Evolutionary conservation across 140 eudicot species (phyloP).

Genomic region (Cichorium intybus): DNA sequence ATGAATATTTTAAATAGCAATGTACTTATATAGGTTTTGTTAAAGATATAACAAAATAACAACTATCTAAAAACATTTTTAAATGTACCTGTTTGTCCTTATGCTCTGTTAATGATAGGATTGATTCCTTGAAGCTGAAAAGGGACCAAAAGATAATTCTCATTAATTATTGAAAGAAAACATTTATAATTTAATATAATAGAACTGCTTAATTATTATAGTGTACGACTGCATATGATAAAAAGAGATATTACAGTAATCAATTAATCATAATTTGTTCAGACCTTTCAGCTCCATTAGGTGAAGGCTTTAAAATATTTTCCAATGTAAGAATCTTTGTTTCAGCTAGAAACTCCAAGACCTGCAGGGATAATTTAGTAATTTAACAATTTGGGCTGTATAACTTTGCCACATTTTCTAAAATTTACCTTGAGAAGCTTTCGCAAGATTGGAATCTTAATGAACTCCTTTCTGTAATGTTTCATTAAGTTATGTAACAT

Average conservation of each 20-base stretch:
- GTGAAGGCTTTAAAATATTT: slow-evolving; percentile 60
- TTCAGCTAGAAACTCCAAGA: slow-evolving; percentile 75
- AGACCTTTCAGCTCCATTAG: slow-evolving; percentile 86
- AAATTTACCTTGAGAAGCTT: slow-evolving; percentile 86
- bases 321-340: slow-evolving; percentile 75
- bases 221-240: background rate
- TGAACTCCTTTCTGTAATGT: slow-evolving; percentile 63
- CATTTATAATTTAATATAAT: background rate
- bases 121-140: slow-evolving; percentile 86
- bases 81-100: slow-evolving; percentile 70
- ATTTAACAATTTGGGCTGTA: slow-evolving; percentile 11
- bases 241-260: no score
- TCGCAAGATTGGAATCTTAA: slow-evolving; percentile 77
- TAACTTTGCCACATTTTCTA: background rate
- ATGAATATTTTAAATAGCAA: background rate
- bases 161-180: background rate
- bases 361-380: slow-evolving; percentile 38
- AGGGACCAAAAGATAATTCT: background rate
- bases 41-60: background rate
- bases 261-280: slow-evolving; percentile 14
- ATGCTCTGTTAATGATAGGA: slow-evolving; percentile 79
- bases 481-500: slow-evolving; percentile 92
- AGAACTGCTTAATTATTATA: background rate
- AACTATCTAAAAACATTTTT: background rate
- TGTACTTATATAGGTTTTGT: no score